Conservation (phyloP, 371 early-diverging fungal genomes). For the Entomophthora muscae region DNA sequence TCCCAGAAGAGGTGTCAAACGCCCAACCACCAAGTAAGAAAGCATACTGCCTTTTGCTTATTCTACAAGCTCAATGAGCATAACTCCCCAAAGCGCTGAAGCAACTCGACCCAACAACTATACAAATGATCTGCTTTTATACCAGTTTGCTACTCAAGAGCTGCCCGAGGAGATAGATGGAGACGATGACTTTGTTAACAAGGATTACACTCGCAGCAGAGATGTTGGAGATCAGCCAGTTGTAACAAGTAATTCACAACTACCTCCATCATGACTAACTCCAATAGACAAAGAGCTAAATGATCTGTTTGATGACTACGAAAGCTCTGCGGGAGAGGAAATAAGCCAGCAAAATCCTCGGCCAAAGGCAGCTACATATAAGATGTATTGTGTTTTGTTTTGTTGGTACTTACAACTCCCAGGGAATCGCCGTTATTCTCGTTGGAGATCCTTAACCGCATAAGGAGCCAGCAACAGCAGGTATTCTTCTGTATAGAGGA, state of each 20-base stretch:
- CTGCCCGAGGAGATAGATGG: conserved; percentile 6
- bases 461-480: not conserved
- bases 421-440: not conserved
- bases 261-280: not conserved
- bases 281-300: conserved; percentile 1
- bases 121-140: not conserved
- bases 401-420: not conserved
- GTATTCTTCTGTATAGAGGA: not conserved
- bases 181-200: not conserved
- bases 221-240: not conserved
- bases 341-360: not conserved
- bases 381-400: not conserved
- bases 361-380: not conserved
- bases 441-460: not conserved
- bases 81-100: no score
- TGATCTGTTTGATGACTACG: not conserved
- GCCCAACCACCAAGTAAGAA: no score
- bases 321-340: not conserved
- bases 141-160: conserved; percentile 1
- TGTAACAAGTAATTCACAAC: not conserved
- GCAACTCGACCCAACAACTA: no score
- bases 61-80: no score
- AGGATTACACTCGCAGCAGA: not conserved
- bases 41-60: no score
- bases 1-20: no score